Base-by-base conservation (phyloP, 2,329 filamentous ascomycete genomes). In the Penicillium sp. region DNA sequence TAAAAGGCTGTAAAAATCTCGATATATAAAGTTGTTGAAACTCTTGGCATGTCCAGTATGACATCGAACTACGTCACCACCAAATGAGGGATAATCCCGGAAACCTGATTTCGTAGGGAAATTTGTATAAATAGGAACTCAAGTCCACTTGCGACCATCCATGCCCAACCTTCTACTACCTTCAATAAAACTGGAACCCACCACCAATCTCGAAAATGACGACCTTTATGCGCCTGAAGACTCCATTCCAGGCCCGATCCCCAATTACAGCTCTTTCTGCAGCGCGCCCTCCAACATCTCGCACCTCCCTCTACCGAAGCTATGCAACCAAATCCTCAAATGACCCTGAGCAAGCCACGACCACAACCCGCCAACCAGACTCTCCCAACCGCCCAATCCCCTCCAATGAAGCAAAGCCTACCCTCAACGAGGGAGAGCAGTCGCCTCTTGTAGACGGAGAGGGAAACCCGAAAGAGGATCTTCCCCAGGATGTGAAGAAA, bases 321-420 rank as follows among this genome's bases (percentile, higher is more conserved):
- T 56, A 52, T 22, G 48, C 48, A 5, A 50, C 26, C 40, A 56
- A 56, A 51, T 34, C 49, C 39, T 44, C 49, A 18, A 56, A 42
- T 22, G 35, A 56, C 29, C 43, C 50, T 3, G 29, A 48, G 13
- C 50, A 53, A 42, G n/a, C 35, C 18, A 20, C 31, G 11, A 44
- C 37, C 35, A 39, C 26, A 8, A 45, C 34, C 29, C n/a, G 14
- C 11, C 16, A 24, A 8, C 6, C 39, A 46, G 29, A 22, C 40
- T 42, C 29, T 2, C n/a, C 48, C 14, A 63, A 57, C 29, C 50
- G 56, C n/a, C 60, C 54, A 7, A 66, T 61, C 20, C 65, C 72
- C 3, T 74, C 72, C 39, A 73, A 74, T 52, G 68, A 72, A 2
- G 70, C 72, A 20, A 61, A 59, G 5, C 71, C 72, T 14, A 73